Percentiles rank a stretch among this genome's conserved stretches.
Evolutionary conservation across 495 filamentous ascomycete species (phyloP).

Genomic region (Schizothecium vesticola): DNA sequence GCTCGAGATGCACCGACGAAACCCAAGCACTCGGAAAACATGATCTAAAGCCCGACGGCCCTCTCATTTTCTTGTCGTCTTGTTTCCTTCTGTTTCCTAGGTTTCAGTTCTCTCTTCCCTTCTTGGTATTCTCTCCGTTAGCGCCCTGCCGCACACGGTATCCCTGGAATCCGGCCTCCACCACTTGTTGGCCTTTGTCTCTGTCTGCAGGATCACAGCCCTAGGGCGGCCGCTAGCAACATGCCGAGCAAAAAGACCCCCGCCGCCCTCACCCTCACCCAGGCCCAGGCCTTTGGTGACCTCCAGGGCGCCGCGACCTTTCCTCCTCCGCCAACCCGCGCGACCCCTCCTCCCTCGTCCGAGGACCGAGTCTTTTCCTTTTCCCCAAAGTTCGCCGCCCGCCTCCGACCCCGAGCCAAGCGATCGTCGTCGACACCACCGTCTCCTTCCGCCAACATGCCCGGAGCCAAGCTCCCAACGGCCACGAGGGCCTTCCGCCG

Average conservation of each 20-base stretch:
- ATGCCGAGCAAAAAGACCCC: constrained; percentile 5
- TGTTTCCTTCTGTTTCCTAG: background rate
- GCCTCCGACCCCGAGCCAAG: constrained; percentile 6
- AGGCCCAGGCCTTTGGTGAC: background rate
- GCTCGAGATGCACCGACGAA: background rate
- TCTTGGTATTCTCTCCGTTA: background rate
- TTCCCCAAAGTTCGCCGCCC: constrained; percentile 6
- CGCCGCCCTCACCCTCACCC: constrained; percentile 4
- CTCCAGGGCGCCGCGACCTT: constrained; percentile 4
- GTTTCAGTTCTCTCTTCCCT: background rate
- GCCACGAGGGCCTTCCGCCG: background rate
- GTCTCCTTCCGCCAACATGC: background rate
- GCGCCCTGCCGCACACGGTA: background rate
- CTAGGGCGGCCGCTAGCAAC: background rate
- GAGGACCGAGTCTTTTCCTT: constrained; percentile 9
- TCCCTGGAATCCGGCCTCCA: background rate
- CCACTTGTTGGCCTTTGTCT: background rate
- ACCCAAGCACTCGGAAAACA: background rate
- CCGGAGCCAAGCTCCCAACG: background rate
- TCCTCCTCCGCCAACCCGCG: constrained; percentile 1
- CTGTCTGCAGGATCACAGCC: background rate
- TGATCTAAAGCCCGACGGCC: background rate
- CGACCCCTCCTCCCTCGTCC: background rate
- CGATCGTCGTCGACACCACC: constrained; percentile 2
- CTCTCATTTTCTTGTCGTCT: background rate